Evolutionary conservation across 2,329 filamentous ascomycete species (phyloP), one percentile per base, ranked within the genome.

Genomic region (Fusarium bulbicola): DNA sequence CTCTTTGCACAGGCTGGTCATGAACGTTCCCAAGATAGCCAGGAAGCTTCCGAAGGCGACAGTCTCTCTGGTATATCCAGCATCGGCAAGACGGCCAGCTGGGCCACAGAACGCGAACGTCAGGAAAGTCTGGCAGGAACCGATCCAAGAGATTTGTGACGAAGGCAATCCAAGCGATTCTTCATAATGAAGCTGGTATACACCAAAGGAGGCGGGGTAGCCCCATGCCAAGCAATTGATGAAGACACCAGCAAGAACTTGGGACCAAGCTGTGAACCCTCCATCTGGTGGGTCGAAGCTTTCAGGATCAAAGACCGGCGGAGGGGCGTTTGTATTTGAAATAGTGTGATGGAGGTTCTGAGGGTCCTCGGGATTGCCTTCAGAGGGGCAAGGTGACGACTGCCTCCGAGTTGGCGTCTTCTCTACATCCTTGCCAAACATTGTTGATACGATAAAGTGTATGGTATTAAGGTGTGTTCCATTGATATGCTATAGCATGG

Each of bases 131-230:
- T 88, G 86, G 7, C 87, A 77, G 18, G 85, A 86, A 46, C 86
- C 86, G 61, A 87, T 84, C 86, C 83, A 84, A 7, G 83, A 82
- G 15, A 83, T 77, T 58, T 83, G 79, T 10, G 82, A 78, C 20
- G 79, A 74, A 1, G 81, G 79, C 10, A 83, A 76, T 20, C 73
- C 68, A n/a, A 84, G 73, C 14, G 76, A 77, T 37, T 82, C 76
- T n/a, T 79, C 79, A 66, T 84, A 84, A 79, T 86, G 81, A 11
- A 91, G 80, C 75, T 89, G 87, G 62, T 93, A 87, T 50, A 86
- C 85, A 60, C 83, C 87, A 69, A 87, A 89, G 5, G 85, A 82
- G 10, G 84, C 80, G 7, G 84, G 82, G 59, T 85, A 86, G 59
- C 87, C 87, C 85, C 86, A 88, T 10, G 86, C 82, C 64, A 89